These are phyloP conservation scores for Sphaerulina vaccinii DNA, from an alignment of 2,329 filamentous ascomycete genomes.

Conservation along the genomic window DNA sequence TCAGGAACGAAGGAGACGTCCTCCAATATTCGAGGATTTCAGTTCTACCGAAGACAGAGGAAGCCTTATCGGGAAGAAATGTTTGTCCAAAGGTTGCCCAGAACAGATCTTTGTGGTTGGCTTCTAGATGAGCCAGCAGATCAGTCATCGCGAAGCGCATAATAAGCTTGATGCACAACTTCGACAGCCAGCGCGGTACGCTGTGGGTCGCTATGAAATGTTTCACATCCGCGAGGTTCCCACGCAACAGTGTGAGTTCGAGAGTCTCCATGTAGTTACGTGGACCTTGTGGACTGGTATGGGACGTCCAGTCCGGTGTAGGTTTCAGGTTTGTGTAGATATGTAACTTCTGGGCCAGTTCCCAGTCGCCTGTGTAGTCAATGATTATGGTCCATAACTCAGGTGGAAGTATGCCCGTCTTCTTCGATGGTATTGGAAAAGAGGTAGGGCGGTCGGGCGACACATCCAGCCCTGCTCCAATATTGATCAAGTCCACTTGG, in stretches of 20 bases:
- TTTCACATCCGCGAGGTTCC: constrained; percentile 68
- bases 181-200: constrained; percentile 72
- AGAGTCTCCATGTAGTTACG: constrained; percentile 74
- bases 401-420: constrained; percentile 60
- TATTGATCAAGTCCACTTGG: constrained; percentile 70
- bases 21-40: constrained; percentile 92
- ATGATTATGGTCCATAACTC: constrained; percentile 91
- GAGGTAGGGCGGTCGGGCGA: constrained; percentile 34
- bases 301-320: constrained; percentile 69
- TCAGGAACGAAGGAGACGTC: constrained; percentile 75
- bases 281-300: constrained; percentile 63
- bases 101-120: constrained; percentile 70
- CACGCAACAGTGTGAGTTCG: constrained; percentile 79
- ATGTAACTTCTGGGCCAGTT: constrained; percentile 75
- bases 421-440: constrained; percentile 37
- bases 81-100: constrained; percentile 80
- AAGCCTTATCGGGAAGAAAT: constrained; percentile 83
- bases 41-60: constrained; percentile 77
- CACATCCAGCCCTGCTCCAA: constrained; percentile 67
- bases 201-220: constrained; percentile 66
- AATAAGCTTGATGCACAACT: constrained; percentile 79
- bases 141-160: constrained; percentile 85
- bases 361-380: constrained; percentile 84
- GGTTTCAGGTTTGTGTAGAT: constrained; percentile 75
- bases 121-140: constrained; percentile 71